phyloP scores from a whole-genome alignment of 1,139 yeast genomes.

The Martiniozyma asiatica region DNA sequence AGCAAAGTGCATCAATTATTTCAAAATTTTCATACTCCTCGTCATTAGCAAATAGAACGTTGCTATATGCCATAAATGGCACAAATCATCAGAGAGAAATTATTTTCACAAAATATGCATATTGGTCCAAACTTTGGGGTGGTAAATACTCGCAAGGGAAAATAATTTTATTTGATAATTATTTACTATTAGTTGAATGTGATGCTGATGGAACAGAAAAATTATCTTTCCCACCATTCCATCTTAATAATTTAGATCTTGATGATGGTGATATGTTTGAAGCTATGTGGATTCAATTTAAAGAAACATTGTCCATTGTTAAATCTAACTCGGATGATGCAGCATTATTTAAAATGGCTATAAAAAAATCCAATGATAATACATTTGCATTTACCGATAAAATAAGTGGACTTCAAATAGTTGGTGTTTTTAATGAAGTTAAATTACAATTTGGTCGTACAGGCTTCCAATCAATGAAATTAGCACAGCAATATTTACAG shows the following conservation, averaged over 20 bases:
- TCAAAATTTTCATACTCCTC: too few species aligned
- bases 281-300: slow-evolving; percentile 5
- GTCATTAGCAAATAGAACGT: too few species aligned
- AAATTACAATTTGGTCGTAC: slow-evolving; percentile 5
- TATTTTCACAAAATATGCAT: slow-evolving; percentile 4
- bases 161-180: slow-evolving; percentile 5
- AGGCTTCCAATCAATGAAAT: slow-evolving; percentile 5
- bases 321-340: slow-evolving; percentile 4
- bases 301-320: slow-evolving; percentile 3
- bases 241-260: slow-evolving; percentile 4
- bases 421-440: slow-evolving; percentile 6
- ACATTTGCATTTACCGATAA: slow-evolving; percentile 5
- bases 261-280: slow-evolving; percentile 6
- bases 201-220: slow-evolving; percentile 5
- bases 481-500: slow-evolving; percentile 1
- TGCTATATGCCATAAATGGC: slow-evolving; percentile 3
- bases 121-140: slow-evolving; percentile 6
- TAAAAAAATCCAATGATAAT: slow-evolving; percentile 4
- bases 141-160: slow-evolving; percentile 4
- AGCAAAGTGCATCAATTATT: slow-evolving; percentile 4
- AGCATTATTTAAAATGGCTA: slow-evolving; percentile 2
- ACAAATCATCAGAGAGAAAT: slow-evolving; percentile 4
- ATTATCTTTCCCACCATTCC: slow-evolving; percentile 4
- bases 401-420: slow-evolving; percentile 4
- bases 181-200: slow-evolving; percentile 2